These are phyloP conservation scores for Yamadazyma insecticola DNA, from an alignment of 805 yeast genomes.

Conservation along the genomic window DNA sequence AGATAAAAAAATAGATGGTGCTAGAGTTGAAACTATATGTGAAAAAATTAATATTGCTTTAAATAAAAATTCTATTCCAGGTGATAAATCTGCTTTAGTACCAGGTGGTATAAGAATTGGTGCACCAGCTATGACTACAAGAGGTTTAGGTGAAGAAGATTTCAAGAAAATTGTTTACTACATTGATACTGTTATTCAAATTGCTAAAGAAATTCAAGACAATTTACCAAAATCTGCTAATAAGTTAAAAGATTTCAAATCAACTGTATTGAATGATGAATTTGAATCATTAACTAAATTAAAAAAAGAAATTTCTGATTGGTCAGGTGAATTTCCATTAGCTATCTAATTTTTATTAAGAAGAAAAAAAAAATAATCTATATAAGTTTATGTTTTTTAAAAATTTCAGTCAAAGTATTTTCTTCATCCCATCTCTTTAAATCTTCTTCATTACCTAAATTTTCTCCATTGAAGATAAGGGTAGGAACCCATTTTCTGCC, in stretches of 20 bases:
- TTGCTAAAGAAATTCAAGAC: conserved; percentile 72
- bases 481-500: conserved; percentile 71
- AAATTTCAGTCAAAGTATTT: conserved; percentile 29
- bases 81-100: conserved; percentile 92
- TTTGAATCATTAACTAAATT: conserved; percentile 57
- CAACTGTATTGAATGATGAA: conserved; percentile 65
- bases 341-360: conserved; percentile 23
- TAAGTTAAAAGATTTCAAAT: conserved; percentile 94
- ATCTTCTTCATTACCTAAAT: conserved; percentile 55
- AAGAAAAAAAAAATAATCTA: conserved; percentile 1
- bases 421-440: conserved; percentile 34
- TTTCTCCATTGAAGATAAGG: conserved; percentile 54
- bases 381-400: conserved; percentile 21
- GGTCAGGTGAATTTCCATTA: conserved; percentile 88
- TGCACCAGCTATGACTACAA: conserved; percentile 97
- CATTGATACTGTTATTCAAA: conserved; percentile 74
- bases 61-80: conserved; percentile 97
- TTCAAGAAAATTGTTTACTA: conserved; percentile 75
- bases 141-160: conserved; percentile 89
- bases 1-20: conserved; percentile 91
- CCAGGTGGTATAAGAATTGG: conserved; percentile 98
- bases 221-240: conserved; percentile 87
- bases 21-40: conserved; percentile 91
- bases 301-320: conserved; percentile 74
- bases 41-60: conserved; percentile 93